Evolutionary conservation across 371 early-diverging fungal genomes (phyloP).

Genomic region (Mucor velutinosus): DNA sequence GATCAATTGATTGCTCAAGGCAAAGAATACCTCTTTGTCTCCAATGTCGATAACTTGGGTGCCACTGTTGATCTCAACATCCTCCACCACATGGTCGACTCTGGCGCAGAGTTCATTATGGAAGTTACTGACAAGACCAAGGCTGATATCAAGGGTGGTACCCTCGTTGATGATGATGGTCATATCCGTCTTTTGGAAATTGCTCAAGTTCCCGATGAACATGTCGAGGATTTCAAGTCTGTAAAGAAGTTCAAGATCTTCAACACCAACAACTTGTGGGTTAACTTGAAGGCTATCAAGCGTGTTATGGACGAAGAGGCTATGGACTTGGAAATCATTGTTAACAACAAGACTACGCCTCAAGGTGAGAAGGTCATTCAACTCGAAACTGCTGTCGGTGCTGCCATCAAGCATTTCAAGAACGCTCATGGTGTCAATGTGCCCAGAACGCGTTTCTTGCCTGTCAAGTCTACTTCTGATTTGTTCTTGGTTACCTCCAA

Average conservation of each 20-base stretch:
- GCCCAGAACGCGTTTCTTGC: slow-evolving; percentile 97
- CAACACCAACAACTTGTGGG: slow-evolving; percentile 99
- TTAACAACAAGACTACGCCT: slow-evolving; percentile 92
- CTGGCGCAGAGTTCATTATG: slow-evolving; percentile 97
- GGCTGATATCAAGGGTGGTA: slow-evolving; percentile 99
- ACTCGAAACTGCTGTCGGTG: slow-evolving; percentile 99
- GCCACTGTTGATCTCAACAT: slow-evolving; percentile 97
- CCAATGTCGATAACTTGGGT: slow-evolving; percentile 99
- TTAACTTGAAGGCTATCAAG: slow-evolving; percentile 95
- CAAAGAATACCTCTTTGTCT: slow-evolving; percentile 99
- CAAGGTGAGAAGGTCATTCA: slow-evolving; percentile 96
- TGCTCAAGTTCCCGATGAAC: slow-evolving; percentile 98
- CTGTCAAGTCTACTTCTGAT: slow-evolving; percentile 99
- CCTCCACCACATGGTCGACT: slow-evolving; percentile 89
- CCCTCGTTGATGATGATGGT: slow-evolving; percentile 98
- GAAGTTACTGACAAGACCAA: slow-evolving; percentile 99
- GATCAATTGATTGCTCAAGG: slow-evolving; percentile 96
- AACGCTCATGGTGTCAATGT: slow-evolving; percentile 98
- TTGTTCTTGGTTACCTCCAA: slow-evolving; percentile 97
- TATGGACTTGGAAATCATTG: slow-evolving; percentile 96
- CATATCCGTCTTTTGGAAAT: slow-evolving; percentile 96
- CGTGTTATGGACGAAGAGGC: slow-evolving; percentile 83
- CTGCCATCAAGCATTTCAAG: slow-evolving; percentile 98
- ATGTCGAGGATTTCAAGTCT: slow-evolving; percentile 98
- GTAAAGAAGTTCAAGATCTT: slow-evolving; percentile 99